Evolutionary conservation across 805 yeast species (phyloP).

Genomic region (Candida multigemmis): DNA sequence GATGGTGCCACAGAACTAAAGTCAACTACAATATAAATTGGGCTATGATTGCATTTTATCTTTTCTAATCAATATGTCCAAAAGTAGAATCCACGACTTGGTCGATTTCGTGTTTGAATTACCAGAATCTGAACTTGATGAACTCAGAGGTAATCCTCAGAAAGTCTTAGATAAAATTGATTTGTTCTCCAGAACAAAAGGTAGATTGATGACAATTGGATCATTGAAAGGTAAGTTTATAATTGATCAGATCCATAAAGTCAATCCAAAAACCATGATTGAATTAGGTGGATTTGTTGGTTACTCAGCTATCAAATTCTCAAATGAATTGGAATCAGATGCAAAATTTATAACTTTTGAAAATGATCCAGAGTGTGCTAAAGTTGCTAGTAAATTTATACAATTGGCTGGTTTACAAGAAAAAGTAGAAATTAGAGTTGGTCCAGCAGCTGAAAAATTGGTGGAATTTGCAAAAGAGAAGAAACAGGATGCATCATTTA

Average conservation of each 20-base stretch:
- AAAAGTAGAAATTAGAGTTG: slow-evolving; percentile 21
- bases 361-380: slow-evolving; percentile 18
- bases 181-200: slow-evolving; percentile 8
- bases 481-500: too few species aligned
- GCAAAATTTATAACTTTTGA: slow-evolving; percentile 27
- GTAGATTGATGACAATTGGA: slow-evolving; percentile 23
- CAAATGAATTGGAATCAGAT: slow-evolving; percentile 12
- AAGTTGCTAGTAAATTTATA: slow-evolving; percentile 15
- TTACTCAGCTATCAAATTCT: slow-evolving; percentile 28
- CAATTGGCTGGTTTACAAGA: slow-evolving; percentile 24
- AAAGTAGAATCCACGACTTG: too few species aligned
- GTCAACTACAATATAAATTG: too few species aligned
- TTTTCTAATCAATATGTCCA: too few species aligned
- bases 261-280: slow-evolving; percentile 15
- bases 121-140: slow-evolving; percentile 12
- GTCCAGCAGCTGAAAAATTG: slow-evolving; percentile 19
- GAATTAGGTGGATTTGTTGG: slow-evolving; percentile 28
- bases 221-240: slow-evolving; percentile 17
- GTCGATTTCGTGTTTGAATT: slow-evolving; percentile 12
- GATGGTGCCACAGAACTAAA: too few species aligned
- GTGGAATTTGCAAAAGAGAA: slow-evolving; percentile 13
- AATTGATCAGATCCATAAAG: slow-evolving; percentile 11
- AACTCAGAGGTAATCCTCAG: slow-evolving; percentile 19
- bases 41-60: too few species aligned
- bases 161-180: slow-evolving; percentile 22